A percentile compares a stretch with the other conserved stretches of the same genome.
These are phyloP conservation scores for Abelmoschus esculentus DNA, from an alignment of 345 rosid species.

Conservation along the genomic window DNA sequence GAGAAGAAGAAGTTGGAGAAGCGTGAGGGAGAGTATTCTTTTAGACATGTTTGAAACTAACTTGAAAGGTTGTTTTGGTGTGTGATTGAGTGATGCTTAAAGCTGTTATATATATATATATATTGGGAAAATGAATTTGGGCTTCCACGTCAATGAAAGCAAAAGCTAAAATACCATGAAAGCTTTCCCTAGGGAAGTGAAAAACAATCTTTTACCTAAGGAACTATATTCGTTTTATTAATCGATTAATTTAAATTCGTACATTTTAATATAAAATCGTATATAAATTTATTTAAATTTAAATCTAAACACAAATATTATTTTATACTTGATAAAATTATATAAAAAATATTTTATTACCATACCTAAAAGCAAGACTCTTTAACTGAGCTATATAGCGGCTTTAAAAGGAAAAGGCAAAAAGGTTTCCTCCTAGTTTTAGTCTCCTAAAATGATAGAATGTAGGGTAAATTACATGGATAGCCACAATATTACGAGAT, in stretches of 20 bases:
- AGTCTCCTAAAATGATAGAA: no score
- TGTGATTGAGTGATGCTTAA: neutral
- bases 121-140: constrained; percentile 15
- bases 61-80: neutral
- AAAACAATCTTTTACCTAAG: neutral
- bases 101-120: constrained; percentile 27
- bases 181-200: neutral
- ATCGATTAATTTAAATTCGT: no score
- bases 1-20: constrained; percentile 10
- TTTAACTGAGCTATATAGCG: no score
- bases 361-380: neutral
- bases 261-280: no score
- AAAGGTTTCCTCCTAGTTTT: no score
- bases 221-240: no score
- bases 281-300: no score
- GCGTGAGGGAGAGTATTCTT: neutral
- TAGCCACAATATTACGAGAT: no score
- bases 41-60: constrained; percentile 6
- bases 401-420: no score
- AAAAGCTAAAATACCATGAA: neutral
- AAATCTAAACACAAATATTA: no score
- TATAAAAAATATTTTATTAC: neutral
- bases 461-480: no score
- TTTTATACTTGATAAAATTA: no score
- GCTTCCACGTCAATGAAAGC: constrained; percentile 27